These are phyloP conservation scores for Arthrobotrys entomopaga DNA, from an alignment of 2,329 filamentous ascomycete genomes.

Conservation along the genomic window DNA sequence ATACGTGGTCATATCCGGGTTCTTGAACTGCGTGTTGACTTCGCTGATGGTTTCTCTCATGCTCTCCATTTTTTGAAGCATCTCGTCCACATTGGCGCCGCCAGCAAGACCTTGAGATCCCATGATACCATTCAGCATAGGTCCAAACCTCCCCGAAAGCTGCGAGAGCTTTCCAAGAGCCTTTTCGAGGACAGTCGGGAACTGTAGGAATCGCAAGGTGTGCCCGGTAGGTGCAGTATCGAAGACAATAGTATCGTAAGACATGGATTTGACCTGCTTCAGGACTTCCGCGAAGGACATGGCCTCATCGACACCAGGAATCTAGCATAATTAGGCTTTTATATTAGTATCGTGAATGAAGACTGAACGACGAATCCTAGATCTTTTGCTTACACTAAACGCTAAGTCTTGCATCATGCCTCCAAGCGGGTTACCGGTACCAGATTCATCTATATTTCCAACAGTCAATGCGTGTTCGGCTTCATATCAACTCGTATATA, in stretches of 20 bases:
- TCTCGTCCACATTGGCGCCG: constrained; percentile 72
- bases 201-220: constrained; percentile 97
- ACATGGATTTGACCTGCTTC: constrained; percentile 98
- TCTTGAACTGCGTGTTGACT: constrained; percentile 98
- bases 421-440: constrained; percentile 69
- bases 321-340: constrained; percentile 66
- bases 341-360: constrained; percentile 28
- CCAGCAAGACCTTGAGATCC: constrained; percentile 72
- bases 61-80: constrained; percentile 93
- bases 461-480: constrained; percentile 5
- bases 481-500: neutral
- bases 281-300: constrained; percentile 99
- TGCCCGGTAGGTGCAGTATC: constrained; percentile 98
- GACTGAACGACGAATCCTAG: neutral
- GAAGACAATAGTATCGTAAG: constrained; percentile 99
- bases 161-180: constrained; percentile 96
- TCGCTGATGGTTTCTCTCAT: constrained; percentile 92
- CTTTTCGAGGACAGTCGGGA: constrained; percentile 97
- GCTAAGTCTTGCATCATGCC: constrained; percentile 99
- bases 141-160: constrained; percentile 91
- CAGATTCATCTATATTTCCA: constrained; percentile 53
- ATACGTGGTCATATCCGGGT: constrained; percentile 71
- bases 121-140: constrained; percentile 92
- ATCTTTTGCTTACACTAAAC: constrained; percentile 75
- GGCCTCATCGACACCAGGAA: constrained; percentile 97